A percentile compares a stretch with the other conserved stretches of the same genome.
Evolutionary conservation across 306 rosid genomes (phyloP).

Genomic region (Lablab purpureus): DNA sequence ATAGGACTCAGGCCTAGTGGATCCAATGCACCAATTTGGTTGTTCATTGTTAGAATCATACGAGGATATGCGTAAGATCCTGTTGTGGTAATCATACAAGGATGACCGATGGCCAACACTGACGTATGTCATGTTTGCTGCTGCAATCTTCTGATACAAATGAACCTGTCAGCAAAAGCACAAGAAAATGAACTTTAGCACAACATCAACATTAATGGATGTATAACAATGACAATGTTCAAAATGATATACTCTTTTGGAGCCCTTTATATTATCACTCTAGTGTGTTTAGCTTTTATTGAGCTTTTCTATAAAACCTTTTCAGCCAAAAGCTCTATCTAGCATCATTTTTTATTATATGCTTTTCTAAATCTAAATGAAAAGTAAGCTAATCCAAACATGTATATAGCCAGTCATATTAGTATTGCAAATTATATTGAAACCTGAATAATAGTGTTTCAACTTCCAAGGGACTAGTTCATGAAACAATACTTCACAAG

Average conservation of each 20-base stretch:
- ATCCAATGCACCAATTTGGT: conserved; percentile 70
- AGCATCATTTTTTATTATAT: background rate
- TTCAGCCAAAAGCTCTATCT: background rate
- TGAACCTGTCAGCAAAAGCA: conserved; percentile 65
- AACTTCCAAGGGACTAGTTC: conserved; percentile 22
- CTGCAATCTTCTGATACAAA: conserved; percentile 71
- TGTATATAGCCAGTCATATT: background rate
- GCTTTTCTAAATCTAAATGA: background rate
- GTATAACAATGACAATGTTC: conserved; percentile 8
- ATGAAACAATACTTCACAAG: conserved; percentile 24
- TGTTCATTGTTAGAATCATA: conserved; percentile 47
- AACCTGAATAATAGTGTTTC: background rate
- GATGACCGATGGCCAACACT: conserved; percentile 88
- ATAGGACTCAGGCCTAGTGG: conserved; percentile 47
- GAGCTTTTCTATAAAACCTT: background rate
- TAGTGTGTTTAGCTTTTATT: conserved; percentile 9
- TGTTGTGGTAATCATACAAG: conserved; percentile 64
- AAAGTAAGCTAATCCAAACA: background rate
- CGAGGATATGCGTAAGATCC: conserved; percentile 61
- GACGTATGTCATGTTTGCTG: conserved; percentile 80
- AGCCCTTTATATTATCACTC: background rate
- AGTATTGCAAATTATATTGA: background rate
- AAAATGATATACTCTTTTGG: background rate
- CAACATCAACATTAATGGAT: background rate
- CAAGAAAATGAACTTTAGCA: conserved; percentile 30